Evolutionary conservation across 345 rosid species (phyloP), one percentile per base, ranked within the genome.

Genomic region (Capsella bursapastoris): DNA sequence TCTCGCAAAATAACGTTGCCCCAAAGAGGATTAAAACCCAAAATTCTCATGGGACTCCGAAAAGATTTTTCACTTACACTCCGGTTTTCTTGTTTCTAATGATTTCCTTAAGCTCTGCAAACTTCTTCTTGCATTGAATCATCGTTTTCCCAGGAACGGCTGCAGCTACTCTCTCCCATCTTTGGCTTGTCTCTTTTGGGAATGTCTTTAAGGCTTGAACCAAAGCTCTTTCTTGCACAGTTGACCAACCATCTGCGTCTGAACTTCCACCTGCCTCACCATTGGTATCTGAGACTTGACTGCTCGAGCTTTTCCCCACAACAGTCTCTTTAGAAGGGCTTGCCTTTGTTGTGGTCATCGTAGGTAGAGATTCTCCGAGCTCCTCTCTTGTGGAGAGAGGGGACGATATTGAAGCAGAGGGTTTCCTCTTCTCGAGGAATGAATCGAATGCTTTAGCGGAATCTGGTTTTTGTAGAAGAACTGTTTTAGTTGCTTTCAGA

Each of bases 121-220:
- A 86, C 66, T 96, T 92, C 83, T 88, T 96, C 95, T 87, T 92
- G 91, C 98, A 96, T 49, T 92, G 99, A 72, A 80, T 88, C 80
- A 89, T 75, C 4, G 94, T 89, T 78, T 88, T 96, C 72, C 99
- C 97, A 16, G 98, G 99, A 72, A 96, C 97, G 15, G 99, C 96
- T 44, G 99, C 84, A 50, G 97, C 94, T 57, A 96, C 97, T 74
- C 99, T 74, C 87, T 96, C 99, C 99, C 99, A 96, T 2, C 99
- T 89, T 61, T 92, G 96, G 72, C 68, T 82, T 27, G 88, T 83
- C 77, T 96, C 99, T 74, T 92, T 96, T 0, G 99, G 98, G 81
- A 92, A 96, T 57, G 98, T 88, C 86, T 96, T 96, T 11, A 96
- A 83, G 56, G 98, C 99, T 79, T 92, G 98, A 81, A 96, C 85